Evolutionary conservation across 345 rosid genomes (phyloP).

Genomic region (Microcos paniculata): DNA sequence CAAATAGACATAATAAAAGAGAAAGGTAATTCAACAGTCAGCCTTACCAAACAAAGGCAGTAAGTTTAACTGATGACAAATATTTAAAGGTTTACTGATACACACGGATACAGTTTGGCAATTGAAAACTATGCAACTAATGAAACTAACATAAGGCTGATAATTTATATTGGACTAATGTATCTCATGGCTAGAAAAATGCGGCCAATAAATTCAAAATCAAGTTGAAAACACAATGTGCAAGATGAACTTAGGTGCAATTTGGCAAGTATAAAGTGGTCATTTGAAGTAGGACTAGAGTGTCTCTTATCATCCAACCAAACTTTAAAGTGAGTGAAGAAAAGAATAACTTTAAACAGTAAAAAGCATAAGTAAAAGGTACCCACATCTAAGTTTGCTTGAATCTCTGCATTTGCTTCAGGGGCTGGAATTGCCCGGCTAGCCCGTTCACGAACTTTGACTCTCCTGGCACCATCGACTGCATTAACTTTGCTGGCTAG

Average conservation of each 20-base stretch:
- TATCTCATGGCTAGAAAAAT: neutral
- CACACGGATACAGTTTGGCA: neutral
- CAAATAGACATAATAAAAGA: neutral
- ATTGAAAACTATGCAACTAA: neutral
- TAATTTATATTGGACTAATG: neutral
- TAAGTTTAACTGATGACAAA: neutral
- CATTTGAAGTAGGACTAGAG: slow-evolving; percentile 1
- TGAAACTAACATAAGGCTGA: neutral
- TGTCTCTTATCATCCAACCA: neutral
- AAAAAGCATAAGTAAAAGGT: neutral
- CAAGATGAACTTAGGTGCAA: slow-evolving; percentile 3
- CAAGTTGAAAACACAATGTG: neutral
- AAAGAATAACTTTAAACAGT: neutral
- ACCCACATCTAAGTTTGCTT: slow-evolving; percentile 60
- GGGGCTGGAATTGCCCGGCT: slow-evolving; percentile 78
- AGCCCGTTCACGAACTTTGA: slow-evolving; percentile 46
- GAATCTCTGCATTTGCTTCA: slow-evolving; percentile 87
- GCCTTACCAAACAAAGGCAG: neutral
- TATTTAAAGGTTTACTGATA: neutral
- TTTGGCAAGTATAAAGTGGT: neutral
- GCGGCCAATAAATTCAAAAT: slow-evolving; percentile 2
- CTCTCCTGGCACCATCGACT: slow-evolving; percentile 56
- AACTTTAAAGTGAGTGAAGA: neutral
- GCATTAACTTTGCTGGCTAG: slow-evolving; percentile 47
- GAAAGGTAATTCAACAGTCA: neutral